A percentile compares a stretch with the other conserved stretches of the same genome.
phyloP scores from a whole-genome alignment of 768 basidiomycete genomes.

The Strobilomyces dryophilus region DNA sequence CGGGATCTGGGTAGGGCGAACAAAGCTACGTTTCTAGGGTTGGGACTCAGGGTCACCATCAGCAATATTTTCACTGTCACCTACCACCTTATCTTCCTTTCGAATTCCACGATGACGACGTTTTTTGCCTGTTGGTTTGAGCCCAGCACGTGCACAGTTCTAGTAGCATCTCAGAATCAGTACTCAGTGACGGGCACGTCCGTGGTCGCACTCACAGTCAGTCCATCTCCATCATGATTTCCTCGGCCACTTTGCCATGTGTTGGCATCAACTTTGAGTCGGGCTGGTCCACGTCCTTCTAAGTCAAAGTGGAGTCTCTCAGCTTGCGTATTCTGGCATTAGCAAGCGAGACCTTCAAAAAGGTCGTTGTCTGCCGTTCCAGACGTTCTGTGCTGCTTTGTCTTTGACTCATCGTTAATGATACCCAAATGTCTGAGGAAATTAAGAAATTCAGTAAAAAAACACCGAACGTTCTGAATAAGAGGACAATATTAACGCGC shows the following conservation, averaged over 20 bases:
- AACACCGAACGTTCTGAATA: no score
- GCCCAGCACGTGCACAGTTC: neutral
- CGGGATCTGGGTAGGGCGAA: constrained; percentile 27
- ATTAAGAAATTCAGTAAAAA: no score
- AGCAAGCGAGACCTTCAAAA: neutral
- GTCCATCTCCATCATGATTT: constrained; percentile 19
- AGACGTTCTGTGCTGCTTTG: constrained; percentile 1
- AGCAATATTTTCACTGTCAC: neutral
- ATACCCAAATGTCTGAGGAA: no score
- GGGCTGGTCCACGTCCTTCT: neutral
- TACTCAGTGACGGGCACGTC: neutral
- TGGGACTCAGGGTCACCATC: neutral
- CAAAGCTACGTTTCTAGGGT: constrained; percentile 8
- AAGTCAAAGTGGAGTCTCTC: neutral
- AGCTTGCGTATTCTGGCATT: neutral
- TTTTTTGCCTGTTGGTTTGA: constrained; percentile 8
- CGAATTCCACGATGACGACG: constrained; percentile 2
- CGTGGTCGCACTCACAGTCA: neutral
- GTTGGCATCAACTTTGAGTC: neutral
- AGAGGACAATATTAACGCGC: no score
- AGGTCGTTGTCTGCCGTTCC: neutral
- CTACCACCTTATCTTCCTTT: constrained; percentile 5
- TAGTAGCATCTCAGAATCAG: neutral
- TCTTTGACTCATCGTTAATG: neutral
- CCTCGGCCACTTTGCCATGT: neutral